Base-by-base conservation (phyloP, 495 filamentous ascomycete species). In the Hyphodiscus hymeniophilus region DNA sequence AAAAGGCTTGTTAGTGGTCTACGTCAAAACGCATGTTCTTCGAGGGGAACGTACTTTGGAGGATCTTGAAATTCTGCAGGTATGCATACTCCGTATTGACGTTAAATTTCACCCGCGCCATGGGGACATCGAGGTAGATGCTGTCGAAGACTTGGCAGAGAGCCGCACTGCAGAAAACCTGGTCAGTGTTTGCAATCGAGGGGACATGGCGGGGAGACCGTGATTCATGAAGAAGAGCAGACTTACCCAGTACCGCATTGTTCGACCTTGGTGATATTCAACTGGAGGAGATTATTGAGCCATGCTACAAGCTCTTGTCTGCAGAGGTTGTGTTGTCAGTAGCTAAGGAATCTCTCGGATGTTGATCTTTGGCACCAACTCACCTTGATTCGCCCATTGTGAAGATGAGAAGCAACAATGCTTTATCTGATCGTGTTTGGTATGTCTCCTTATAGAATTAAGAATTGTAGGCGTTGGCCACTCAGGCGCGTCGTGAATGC, bases 191-290 rank as follows among this genome's bases (percentile, higher is more conserved):
- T 28, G 45, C 28, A 26, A 47, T 34, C 47, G 35, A 35, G 45
- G 43, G n/a, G 33, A 21, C 11, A 13, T 43, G 41, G 26, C 8
- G 17, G 13, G 26, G 3, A 43, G 21, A 15, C n/a, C 8, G 41
- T 31, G 34, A 38, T 16, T 26, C 17, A 28, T 24, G 57, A 52
- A 64, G 65, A 62, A 64, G 65, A 63, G 56, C 41, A 42, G 21
- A 47, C 85, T 58, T 85, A 98, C 92, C 92, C 92, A 57, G 92
- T 97, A 58, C 92, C 92, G 67, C 92, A 96, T 75, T 98, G 94
- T 69, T 98, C 92, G 63, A 98, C 85, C 69, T 95, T 96, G 63
- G 91, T 96, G 48, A 98, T 79, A 70, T 97, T 97, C 56, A 97
- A 79, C 72, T 94, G 87, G 46, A 98, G 80, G 43, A 97, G 87